Base-by-base conservation (phyloP, 1,284 basidiomycete genomes). In the Malassezia vespertilionis region DNA sequence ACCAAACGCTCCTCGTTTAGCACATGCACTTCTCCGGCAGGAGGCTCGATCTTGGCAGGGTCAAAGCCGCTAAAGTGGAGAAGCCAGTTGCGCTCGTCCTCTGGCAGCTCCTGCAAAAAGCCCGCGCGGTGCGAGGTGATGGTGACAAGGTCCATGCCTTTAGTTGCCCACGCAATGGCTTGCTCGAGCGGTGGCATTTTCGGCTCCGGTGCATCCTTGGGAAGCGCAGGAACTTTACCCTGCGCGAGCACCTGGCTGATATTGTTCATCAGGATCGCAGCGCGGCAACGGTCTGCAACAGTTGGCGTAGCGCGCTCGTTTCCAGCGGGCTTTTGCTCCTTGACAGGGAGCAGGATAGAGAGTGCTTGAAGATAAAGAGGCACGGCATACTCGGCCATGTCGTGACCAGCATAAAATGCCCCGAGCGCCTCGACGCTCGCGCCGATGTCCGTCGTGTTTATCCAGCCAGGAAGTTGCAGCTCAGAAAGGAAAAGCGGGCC, bases 361-460 rank as follows among this genome's bases (percentile, higher is more conserved):
- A 72, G 56, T 0, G 69, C 61, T 41, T 72, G 71, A 8, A 71
- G 53, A 50, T 71, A 71, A 7, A 72, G 56, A 8, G 70, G 69
- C 22, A 71, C 62, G 2, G 71, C 71, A 37, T 61, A 70, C 40
- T 71, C 65, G 11, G 60, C 54, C 1, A 64, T 54, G 34, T 50
- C 49, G 31, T 64, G 56, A 5, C 46, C 26, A 4, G 69, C 63
- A 46, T 72, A 72, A 20, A 71, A 65, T 14, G 56, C 58, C 33
- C 70, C 71, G 7, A 72, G 59, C 4, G 65, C 53, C 51, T 72
- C 71, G 44, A 71, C 53, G n/a, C 57, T 61, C 9, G 57, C 57
- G 27, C 68, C 64, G 2, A 72, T 26, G 23, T 71, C 67, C 33
- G 62, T 57, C 20, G 52, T 53, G 1, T 56, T 50, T 1, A 71